These are phyloP conservation scores for Lentinus tigrinus DNA, from an alignment of 768 basidiomycete genomes.

Conservation along the genomic window DNA sequence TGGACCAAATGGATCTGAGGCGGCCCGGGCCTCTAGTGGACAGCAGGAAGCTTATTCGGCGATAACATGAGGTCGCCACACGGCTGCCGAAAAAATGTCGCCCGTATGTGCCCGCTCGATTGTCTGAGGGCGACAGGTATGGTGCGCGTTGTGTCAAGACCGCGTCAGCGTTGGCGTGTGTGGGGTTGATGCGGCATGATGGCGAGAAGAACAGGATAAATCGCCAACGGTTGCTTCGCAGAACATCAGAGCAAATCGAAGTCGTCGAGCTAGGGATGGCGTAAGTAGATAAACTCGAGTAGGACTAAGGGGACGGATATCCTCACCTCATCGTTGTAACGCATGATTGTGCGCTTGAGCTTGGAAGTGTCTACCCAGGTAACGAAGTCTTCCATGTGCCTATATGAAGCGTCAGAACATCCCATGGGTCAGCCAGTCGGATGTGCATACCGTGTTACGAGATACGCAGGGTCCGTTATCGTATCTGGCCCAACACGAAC, in stretches of 20 bases:
- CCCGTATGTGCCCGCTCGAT: too few species aligned
- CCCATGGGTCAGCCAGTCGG: constrained; percentile 1
- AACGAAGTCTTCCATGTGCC: constrained; percentile 99
- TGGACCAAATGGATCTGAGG: constrained; percentile 10
- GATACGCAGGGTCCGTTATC: constrained; percentile 92
- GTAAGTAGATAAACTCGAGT: not conserved
- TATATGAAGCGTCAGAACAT: constrained; percentile 27
- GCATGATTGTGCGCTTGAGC: constrained; percentile 92
- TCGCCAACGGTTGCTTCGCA: not conserved
- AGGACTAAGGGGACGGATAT: not conserved
- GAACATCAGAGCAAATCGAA: constrained; percentile 71
- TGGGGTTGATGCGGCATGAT: not conserved
- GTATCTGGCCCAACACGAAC: constrained; percentile 96
- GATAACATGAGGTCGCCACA: too few species aligned
- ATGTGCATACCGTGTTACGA: constrained; percentile 74
- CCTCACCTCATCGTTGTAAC: constrained; percentile 91
- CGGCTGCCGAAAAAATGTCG: too few species aligned
- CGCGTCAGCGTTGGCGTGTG: not conserved
- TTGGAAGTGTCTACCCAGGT: constrained; percentile 99
- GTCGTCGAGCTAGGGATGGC: constrained; percentile 74
- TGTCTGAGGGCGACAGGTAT: too few species aligned
- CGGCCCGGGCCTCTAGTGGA: not conserved
- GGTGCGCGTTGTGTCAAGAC: too few species aligned
- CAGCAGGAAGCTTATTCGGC: too few species aligned
- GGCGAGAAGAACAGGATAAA: too few species aligned